phyloP scores from a whole-genome alignment of 805 yeast genomes.

The Middelhovenomyces tepae region DNA sequence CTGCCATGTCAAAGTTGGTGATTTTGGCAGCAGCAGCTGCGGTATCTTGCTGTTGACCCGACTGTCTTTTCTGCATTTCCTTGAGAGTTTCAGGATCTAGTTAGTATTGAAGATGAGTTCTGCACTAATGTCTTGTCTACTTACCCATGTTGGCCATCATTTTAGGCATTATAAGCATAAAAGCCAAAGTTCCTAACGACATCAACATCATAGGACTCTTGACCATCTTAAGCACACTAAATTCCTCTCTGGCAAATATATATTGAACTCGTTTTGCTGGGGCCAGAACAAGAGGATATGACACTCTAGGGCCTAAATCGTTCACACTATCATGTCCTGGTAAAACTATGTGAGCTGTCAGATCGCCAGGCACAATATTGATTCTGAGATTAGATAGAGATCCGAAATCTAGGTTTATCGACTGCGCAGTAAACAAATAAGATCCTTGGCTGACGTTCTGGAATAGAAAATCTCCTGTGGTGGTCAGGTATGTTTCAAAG shows the following conservation, averaged over 20 bases:
- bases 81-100: constrained; percentile 25
- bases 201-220: constrained; percentile 30
- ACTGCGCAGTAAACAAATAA: constrained; percentile 16
- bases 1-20: constrained; percentile 25
- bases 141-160: constrained; percentile 26
- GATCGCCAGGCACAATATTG: constrained; percentile 19
- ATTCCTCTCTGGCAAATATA: constrained; percentile 19
- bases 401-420: constrained; percentile 15
- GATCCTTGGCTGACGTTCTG: constrained; percentile 20
- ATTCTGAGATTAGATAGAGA: no score
- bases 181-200: constrained; percentile 24
- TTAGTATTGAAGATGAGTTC: constrained; percentile 6
- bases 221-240: constrained; percentile 24
- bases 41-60: background rate
- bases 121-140: no score
- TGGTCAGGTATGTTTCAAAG: constrained; percentile 7
- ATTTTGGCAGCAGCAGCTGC: no score
- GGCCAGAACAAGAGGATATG: constrained; percentile 24
- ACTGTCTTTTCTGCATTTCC: constrained; percentile 24
- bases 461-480: constrained; percentile 19
- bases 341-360: constrained; percentile 19
- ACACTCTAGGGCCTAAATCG: constrained; percentile 24
- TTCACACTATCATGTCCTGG: constrained; percentile 21
- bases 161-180: constrained; percentile 28
- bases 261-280: constrained; percentile 22